phyloP scores from a whole-genome alignment of 2,329 filamentous ascomycete genomes.

The Fusarium denticulatum region DNA sequence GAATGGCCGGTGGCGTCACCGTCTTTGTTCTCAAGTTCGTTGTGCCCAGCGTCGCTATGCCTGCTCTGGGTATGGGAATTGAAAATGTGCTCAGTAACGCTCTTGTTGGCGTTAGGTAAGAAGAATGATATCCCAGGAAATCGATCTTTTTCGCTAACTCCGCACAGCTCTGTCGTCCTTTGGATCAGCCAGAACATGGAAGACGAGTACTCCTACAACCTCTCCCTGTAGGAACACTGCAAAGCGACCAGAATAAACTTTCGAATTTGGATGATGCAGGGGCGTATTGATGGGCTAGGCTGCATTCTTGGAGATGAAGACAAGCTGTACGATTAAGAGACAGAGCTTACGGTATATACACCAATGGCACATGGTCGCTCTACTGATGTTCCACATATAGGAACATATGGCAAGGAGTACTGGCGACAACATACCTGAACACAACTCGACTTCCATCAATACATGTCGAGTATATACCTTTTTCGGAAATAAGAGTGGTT shows the following conservation, averaged over 20 bases:
- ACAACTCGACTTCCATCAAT: neutral
- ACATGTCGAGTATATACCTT: neutral
- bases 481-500: slow-evolving; percentile 13
- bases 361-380: slow-evolving; percentile 6
- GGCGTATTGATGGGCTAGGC: slow-evolving; percentile 16
- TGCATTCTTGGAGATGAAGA: neutral
- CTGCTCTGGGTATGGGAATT: slow-evolving; percentile 71
- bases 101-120: slow-evolving; percentile 68
- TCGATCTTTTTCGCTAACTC: slow-evolving; percentile 22
- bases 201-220: slow-evolving; percentile 75
- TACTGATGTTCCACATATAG: neutral
- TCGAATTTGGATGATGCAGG: neutral
- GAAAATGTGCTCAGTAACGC: slow-evolving; percentile 74
- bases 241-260: neutral
- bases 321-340: slow-evolving; percentile 32
- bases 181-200: slow-evolving; percentile 79
- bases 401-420: neutral
- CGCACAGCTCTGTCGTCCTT: slow-evolving; percentile 66
- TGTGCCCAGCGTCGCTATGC: slow-evolving; percentile 66
- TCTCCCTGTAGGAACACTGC: slow-evolving; percentile 60
- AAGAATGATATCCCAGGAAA: neutral
- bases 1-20: slow-evolving; percentile 75
- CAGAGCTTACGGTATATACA: neutral
- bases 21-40: slow-evolving; percentile 74
- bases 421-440: neutral